Conservation (phyloP, 495 filamentous ascomycete genomes). For the Sordaria brevicollis region DNA sequence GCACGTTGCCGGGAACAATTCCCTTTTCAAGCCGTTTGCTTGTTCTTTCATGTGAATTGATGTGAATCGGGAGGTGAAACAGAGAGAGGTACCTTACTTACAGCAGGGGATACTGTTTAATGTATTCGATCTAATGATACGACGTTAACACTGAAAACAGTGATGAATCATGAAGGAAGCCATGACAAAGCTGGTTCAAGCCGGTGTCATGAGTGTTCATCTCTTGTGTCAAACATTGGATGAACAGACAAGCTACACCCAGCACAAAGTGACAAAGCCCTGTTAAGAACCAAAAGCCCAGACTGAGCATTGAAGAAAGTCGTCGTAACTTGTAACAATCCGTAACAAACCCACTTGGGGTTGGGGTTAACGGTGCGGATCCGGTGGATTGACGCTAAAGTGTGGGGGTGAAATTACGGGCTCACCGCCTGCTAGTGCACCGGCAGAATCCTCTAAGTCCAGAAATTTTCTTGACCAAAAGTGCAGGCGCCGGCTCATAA, state of each 20-base stretch:
- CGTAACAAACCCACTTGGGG: neutral
- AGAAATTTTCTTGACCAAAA: conserved; percentile 14
- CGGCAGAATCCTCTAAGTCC: conserved; percentile 8
- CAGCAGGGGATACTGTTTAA: neutral
- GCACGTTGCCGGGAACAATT: conserved; percentile 1
- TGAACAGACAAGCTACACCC: neutral
- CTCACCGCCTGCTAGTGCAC: conserved; percentile 7
- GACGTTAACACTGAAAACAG: neutral
- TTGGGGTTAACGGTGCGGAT: neutral
- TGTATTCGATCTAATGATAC: neutral
- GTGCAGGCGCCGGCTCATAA: neutral
- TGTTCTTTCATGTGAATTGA: neutral
- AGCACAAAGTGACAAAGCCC: neutral
- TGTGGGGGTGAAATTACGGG: neutral
- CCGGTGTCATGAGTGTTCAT: neutral
- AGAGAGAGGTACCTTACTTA: neutral
- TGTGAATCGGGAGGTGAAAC: neutral
- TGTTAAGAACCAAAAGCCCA: neutral
- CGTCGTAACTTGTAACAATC: neutral
- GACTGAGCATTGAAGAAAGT: neutral
- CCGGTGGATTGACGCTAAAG: neutral
- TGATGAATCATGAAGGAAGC: neutral
- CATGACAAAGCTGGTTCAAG: neutral
- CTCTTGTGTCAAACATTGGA: neutral
- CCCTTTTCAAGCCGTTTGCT: neutral